Base-by-base conservation (phyloP, 2,329 filamentous ascomycete species). In the Pyrenophora graminea region DNA sequence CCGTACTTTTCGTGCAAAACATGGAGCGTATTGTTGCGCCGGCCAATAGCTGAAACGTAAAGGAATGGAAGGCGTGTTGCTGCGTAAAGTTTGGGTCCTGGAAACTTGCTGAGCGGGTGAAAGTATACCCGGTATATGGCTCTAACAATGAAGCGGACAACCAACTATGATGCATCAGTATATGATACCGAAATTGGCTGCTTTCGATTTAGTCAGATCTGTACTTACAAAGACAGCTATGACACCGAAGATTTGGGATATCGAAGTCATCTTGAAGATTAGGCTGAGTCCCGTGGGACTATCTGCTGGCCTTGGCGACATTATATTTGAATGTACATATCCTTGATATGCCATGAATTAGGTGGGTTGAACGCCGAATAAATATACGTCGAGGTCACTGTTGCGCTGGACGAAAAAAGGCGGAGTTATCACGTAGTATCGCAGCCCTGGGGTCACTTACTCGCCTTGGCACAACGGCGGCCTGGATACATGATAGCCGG, bases 1-100 rank as follows among this genome's bases (percentile, higher is more conserved):
- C 77, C 76, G 51, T 77, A 76, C 53, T 72, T 66, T 7, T 62
- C 48, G 45, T 78, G 76, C 15, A 77, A 54, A 6, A 74, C 48
- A 19, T 46, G 53, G 15, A 68, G 42, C 6, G 48, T 40, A 3
- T 38, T 37, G 25, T 70, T 58, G 7, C 54, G 46, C 2, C 42
- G 53, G 19, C 74, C 75, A 1, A 25, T 59, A 25, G 58, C 54
- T 1, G 53, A 45, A 15, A 62, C 59, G n/a, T 62, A 46, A 19
- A 66, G 61, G 34, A 69, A 63, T 1, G 72, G 72, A 9, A 76
- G 51, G n/a, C 69, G 63, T 36, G 71, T 70, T 17, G 69, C 66
- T 7, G 72, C 70, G 47, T 62, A 53, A 6, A 73, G 45, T 33
- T 64, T 73, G 1, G 77, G 77, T 2, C 77, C 79, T 8, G 77